Conservation (phyloP, 2,329 filamentous ascomycete species). For the Reticulascus tulasneorum region DNA sequence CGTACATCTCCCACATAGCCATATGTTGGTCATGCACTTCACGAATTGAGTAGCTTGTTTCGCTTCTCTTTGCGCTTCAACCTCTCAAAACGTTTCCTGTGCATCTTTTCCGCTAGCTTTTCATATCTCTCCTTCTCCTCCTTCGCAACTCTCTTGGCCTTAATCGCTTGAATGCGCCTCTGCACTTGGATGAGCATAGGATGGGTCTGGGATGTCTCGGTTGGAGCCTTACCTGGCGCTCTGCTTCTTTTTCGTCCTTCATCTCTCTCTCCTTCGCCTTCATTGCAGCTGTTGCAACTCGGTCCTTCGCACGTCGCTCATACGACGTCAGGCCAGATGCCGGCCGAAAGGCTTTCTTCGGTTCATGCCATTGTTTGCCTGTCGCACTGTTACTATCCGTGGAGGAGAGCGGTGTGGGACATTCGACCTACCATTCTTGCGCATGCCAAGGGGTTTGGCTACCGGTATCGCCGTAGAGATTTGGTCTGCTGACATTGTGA, state of each 20-base stretch:
- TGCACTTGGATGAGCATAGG: slow-evolving; percentile 31
- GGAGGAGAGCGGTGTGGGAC: too few relatives aligned
- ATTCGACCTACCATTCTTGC: slow-evolving; percentile 78
- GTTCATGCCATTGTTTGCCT: slow-evolving; percentile 94
- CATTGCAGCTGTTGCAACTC: slow-evolving; percentile 66
- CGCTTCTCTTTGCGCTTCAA: slow-evolving; percentile 95
- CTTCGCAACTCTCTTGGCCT: slow-evolving; percentile 81
- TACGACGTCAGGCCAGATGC: slow-evolving; percentile 73
- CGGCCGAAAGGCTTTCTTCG: slow-evolving; percentile 82
- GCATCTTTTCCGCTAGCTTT: slow-evolving; percentile 97
- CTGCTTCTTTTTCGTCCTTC: slow-evolving; percentile 92
- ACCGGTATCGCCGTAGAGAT: slow-evolving; percentile 28
- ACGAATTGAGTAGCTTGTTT: slow-evolving; percentile 75
- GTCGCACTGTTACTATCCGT: too few relatives aligned
- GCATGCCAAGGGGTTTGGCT: slow-evolving; percentile 58
- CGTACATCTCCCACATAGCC: too few relatives aligned
- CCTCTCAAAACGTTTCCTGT: slow-evolving; percentile 88
- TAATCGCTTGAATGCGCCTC: slow-evolving; percentile 74
- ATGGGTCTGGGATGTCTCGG: slow-evolving; percentile 1
- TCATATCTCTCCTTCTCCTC: slow-evolving; percentile 90
- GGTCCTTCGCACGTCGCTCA: slow-evolving; percentile 68
- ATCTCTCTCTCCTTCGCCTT: slow-evolving; percentile 95
- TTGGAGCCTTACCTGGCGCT: slow-evolving; percentile 66
- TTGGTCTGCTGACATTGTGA: slow-evolving; percentile 39
- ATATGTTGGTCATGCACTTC: slow-evolving; percentile 30